Conservation (phyloP, 1,284 basidiomycete species). For the Cutaneotrichosporon sp. region DNA sequence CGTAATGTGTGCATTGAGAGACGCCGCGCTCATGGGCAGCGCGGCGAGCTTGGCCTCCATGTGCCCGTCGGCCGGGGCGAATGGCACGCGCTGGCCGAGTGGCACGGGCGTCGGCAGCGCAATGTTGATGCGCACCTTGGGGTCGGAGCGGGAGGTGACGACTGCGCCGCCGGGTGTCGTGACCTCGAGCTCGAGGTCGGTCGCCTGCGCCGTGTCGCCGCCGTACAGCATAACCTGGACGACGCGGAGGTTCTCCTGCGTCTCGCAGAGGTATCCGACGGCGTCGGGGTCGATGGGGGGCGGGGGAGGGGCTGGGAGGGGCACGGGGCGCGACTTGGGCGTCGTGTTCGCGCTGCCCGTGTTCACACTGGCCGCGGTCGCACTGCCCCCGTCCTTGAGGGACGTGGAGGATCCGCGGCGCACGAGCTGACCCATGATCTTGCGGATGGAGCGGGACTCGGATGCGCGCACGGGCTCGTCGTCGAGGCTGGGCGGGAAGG, state of each 20-base stretch:
- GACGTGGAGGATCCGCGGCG: neutral
- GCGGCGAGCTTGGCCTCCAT: conserved; percentile 66
- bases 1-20: conserved; percentile 36
- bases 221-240: conserved; percentile 65
- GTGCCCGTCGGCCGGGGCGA: conserved; percentile 53
- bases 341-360: neutral
- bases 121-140: conserved; percentile 62
- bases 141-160: conserved; percentile 64
- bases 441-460: conserved; percentile 4
- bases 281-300: conserved; percentile 7
- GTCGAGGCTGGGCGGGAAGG: neutral
- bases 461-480: neutral
- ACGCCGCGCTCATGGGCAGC: conserved; percentile 41
- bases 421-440: conserved; percentile 4
- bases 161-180: conserved; percentile 59
- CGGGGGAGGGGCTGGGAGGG: neutral
- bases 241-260: conserved; percentile 76
- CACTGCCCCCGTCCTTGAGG: neutral
- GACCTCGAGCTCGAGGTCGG: conserved; percentile 35
- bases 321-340: neutral
- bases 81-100: conserved; percentile 56
- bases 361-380: neutral
- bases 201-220: conserved; percentile 24
- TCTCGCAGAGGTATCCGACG: conserved; percentile 69
- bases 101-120: conserved; percentile 65